Evolutionary conservation across 257 asterid species (phyloP), one percentile per base, ranked within the genome.

Genomic region (Echites panduratus): DNA sequence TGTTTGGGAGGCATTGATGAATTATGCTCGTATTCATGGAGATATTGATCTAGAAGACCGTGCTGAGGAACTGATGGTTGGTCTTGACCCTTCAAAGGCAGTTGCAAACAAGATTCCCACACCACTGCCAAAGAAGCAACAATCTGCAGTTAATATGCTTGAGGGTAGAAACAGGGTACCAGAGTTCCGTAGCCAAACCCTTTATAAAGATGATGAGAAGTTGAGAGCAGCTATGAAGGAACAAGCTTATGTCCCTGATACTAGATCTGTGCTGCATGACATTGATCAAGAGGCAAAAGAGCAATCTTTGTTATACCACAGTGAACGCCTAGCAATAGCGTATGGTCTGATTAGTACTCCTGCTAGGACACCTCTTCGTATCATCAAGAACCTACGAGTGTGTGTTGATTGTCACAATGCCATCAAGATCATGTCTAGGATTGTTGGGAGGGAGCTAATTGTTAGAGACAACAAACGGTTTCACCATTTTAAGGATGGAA

Each of bases 231-330:
- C 98, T 1, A 89, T 85, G 87, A 85, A 94, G 82, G 93, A 90
- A 70, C 97, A 94, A 77, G 93, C 82, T 41, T 94, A 94, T 75
- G 97, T 91, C 52, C 99, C 98, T 12, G 98, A 94, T 71, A 94
- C 98, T 5, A 82, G 98, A 74, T 94, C 92, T 26, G 99, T 91
- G 69, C 96, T 91, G 47, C 99, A 91, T 35, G 98, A 94, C 86
- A 94, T 94, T 77, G 99, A 94, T 81, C 98, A 91, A 82, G 99
- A 94, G 79, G 99, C 99, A 6, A 94, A 94, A 84, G 98, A 94
- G 83, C 98, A 94, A 80, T 96, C 97, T 1, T 72, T 94, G 86
- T 88, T 91, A 11, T 89, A 94, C 84, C 98, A 94, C 53, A 94
- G 99, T 12, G 99, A 94, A 83, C 96, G 99, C 5, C 83, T 94